Evolutionary conservation across 139 green algal genomes (phyloP).

Genomic region (Dunaliella primolecta): DNA sequence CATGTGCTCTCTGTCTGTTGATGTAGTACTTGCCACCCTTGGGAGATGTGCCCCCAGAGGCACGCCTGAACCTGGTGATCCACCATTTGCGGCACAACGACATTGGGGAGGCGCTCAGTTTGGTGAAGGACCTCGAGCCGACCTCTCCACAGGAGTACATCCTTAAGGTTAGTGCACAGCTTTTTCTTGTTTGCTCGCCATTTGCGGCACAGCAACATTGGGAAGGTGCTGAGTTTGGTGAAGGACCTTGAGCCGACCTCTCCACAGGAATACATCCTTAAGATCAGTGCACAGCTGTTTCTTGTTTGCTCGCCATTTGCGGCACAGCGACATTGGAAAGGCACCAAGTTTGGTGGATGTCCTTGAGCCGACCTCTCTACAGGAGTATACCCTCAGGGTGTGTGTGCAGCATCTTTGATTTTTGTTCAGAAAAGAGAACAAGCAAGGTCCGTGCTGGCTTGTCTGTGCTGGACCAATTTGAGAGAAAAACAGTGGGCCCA

Average conservation of each 20-base stretch:
- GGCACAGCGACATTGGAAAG: slow-evolving; percentile 52
- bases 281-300: slow-evolving; percentile 37
- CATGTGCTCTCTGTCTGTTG: background rate
- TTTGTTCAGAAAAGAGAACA: slow-evolving; percentile 7
- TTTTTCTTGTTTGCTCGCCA: slow-evolving; percentile 44
- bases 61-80: slow-evolving; percentile 80
- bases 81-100: slow-evolving; percentile 65
- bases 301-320: slow-evolving; percentile 54
- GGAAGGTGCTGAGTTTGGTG: slow-evolving; percentile 68
- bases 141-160: slow-evolving; percentile 79
- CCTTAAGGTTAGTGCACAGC: slow-evolving; percentile 53
- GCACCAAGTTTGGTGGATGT: slow-evolving; percentile 72
- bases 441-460: background rate
- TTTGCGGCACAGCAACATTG: slow-evolving; percentile 52
- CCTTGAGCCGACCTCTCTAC: slow-evolving; percentile 67
- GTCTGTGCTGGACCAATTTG: background rate
- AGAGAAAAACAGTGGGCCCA: background rate
- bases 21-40: slow-evolving; percentile 67
- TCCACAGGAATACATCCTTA: slow-evolving; percentile 82
- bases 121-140: slow-evolving; percentile 76
- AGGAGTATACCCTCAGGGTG: slow-evolving; percentile 84
- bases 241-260: slow-evolving; percentile 72
- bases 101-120: slow-evolving; percentile 60
- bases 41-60: slow-evolving; percentile 67
- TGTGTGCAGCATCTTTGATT: slow-evolving; percentile 2